phyloP scores from a whole-genome alignment of 2,329 filamentous ascomycete species.

The Sporothrix mexicana region DNA sequence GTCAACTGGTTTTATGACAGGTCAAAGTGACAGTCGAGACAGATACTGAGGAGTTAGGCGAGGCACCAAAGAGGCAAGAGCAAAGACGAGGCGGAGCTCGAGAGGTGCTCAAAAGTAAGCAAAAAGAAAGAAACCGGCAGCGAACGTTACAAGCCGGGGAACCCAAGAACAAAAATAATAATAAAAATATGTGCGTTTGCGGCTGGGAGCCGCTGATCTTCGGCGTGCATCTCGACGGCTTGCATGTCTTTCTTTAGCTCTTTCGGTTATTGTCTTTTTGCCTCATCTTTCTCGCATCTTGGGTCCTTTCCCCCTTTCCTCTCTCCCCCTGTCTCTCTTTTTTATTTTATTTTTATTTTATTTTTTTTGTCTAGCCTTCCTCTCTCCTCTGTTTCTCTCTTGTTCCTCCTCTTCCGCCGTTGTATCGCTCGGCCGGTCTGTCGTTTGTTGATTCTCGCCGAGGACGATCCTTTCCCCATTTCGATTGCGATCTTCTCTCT shows the following conservation, averaged over 20 bases:
- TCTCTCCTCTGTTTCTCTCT: not conserved
- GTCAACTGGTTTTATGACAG: slow-evolving; percentile 15
- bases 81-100: not conserved
- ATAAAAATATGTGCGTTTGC: slow-evolving; percentile 4
- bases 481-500: not conserved
- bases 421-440: not conserved
- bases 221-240: not conserved
- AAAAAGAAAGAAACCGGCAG: not conserved
- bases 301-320: not conserved
- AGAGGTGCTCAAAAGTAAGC: no score
- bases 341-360: no score
- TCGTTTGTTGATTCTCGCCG: not conserved
- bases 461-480: slow-evolving; percentile 10
- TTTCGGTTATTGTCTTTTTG: not conserved
- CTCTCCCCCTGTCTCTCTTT: not conserved
- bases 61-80: not conserved
- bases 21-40: slow-evolving; percentile 14
- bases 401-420: not conserved
- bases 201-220: slow-evolving; percentile 6
- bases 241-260: not conserved
- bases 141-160: not conserved
- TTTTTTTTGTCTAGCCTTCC: not conserved
- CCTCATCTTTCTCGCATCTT: not conserved
- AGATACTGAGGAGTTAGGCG: not conserved
- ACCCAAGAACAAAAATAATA: not conserved